Conservation (phyloP, 805 yeast species). For the Metschnikowia cubensis region DNA sequence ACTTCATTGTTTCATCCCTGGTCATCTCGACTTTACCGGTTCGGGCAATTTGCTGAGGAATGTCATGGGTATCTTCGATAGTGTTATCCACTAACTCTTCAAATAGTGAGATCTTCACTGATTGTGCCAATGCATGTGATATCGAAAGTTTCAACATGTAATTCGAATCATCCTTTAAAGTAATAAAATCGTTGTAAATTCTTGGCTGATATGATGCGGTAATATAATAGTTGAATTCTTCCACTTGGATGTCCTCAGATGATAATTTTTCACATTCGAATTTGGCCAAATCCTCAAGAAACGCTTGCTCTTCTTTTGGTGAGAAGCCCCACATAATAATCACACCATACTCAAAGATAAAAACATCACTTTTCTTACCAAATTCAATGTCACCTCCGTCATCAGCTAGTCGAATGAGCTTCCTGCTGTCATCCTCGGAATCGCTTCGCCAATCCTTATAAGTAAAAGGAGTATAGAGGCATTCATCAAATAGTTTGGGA, state of each 20-base stretch:
- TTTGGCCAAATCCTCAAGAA: constrained; percentile 78
- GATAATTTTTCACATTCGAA: constrained; percentile 91
- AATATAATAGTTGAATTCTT: constrained; percentile 91
- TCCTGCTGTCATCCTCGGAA: constrained; percentile 36
- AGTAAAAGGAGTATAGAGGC: constrained; percentile 86
- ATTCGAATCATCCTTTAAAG: constrained; percentile 82
- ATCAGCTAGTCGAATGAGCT: constrained; percentile 70
- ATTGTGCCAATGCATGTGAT: constrained; percentile 93
- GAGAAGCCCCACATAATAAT: constrained; percentile 95
- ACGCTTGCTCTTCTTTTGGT: constrained; percentile 74
- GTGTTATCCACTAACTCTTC: constrained; percentile 96
- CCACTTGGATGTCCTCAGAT: constrained; percentile 87
- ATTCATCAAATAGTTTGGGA: constrained; percentile 91
- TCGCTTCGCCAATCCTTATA: constrained; percentile 71
- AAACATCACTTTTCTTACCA: constrained; percentile 75
- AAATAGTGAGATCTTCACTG: constrained; percentile 90
- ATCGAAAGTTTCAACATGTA: constrained; percentile 90
- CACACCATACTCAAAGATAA: constrained; percentile 95
- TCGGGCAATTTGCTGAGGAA: constrained; percentile 92
- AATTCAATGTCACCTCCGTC: constrained; percentile 95
- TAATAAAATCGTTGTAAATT: constrained; percentile 91
- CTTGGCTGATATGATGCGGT: constrained; percentile 94
- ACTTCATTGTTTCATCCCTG: constrained; percentile 92
- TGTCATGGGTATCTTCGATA: constrained; percentile 94
- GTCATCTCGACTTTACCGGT: constrained; percentile 95